Evolutionary conservation across 2,329 filamentous ascomycete genomes (phyloP).

Genomic region (Pyrenophora graminea): DNA sequence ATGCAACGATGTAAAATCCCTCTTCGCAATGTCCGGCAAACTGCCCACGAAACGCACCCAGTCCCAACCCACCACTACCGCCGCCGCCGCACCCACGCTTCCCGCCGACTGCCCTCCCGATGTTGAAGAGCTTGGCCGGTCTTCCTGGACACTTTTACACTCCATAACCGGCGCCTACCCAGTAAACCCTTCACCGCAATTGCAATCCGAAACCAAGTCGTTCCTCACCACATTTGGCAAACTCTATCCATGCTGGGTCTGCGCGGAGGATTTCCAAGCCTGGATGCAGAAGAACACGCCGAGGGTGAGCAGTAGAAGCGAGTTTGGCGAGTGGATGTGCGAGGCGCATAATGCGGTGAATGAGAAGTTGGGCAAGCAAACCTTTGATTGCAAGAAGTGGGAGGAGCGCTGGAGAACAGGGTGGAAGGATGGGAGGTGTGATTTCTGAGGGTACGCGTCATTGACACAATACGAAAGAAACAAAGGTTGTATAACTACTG

Average conservation of each 20-base stretch:
- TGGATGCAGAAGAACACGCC: slow-evolving; percentile 79
- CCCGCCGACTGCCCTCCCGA: slow-evolving; percentile 82
- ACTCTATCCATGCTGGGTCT: slow-evolving; percentile 94
- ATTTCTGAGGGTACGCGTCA: slow-evolving; percentile 47
- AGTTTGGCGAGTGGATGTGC: slow-evolving; percentile 83
- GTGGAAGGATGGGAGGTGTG: slow-evolving; percentile 73
- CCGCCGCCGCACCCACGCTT: slow-evolving; percentile 39
- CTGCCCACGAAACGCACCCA: slow-evolving; percentile 39
- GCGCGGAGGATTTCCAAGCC: slow-evolving; percentile 84
- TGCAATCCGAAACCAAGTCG: slow-evolving; percentile 75
- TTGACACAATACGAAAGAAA: slow-evolving; percentile 7
- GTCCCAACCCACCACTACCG: slow-evolving; percentile 38
- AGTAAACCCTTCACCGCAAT: slow-evolving; percentile 63
- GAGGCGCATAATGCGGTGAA: slow-evolving; percentile 88
- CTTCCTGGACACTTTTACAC: slow-evolving; percentile 92
- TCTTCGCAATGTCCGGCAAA: slow-evolving; percentile 60
- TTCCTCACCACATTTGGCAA: slow-evolving; percentile 83
- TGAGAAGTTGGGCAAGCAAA: slow-evolving; percentile 83
- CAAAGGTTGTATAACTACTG: slow-evolving; percentile 1
- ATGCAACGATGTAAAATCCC: slow-evolving; percentile 66
- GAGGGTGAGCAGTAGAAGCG: slow-evolving; percentile 60
- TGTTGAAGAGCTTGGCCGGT: slow-evolving; percentile 82
- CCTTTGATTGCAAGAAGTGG: slow-evolving; percentile 89
- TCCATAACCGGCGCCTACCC: slow-evolving; percentile 89
- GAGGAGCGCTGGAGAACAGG: slow-evolving; percentile 94